phyloP scores from a whole-genome alignment of 768 basidiomycete genomes.

The Strobilomyces dryophilus region DNA sequence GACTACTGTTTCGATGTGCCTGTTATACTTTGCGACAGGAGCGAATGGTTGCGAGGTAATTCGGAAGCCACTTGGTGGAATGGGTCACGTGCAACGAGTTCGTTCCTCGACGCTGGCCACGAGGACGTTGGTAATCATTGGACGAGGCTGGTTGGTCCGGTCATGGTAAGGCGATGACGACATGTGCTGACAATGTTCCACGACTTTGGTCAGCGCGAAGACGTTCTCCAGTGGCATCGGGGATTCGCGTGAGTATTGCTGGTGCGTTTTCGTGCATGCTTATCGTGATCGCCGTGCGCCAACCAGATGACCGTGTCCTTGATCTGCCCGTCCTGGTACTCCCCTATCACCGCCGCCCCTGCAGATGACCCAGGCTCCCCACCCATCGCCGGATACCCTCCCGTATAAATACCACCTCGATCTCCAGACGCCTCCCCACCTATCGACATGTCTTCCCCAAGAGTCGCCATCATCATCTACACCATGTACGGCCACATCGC shows the following conservation, averaged over 20 bases:
- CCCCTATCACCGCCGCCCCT: neutral
- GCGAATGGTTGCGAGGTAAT: too few species aligned
- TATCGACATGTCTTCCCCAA: constrained; percentile 41
- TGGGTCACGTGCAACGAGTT: too few species aligned
- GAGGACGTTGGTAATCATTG: too few species aligned
- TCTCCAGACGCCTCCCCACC: neutral
- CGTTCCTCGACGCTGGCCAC: too few species aligned
- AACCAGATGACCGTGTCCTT: constrained; percentile 4
- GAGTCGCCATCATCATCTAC: constrained; percentile 71
- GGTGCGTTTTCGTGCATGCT: constrained; percentile 9
- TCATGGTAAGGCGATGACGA: too few species aligned
- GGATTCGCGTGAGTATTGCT: constrained; percentile 12
- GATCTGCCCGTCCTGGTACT: constrained; percentile 8
- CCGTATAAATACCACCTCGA: constrained; percentile 13
- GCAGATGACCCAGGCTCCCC: neutral
- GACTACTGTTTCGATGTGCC: too few species aligned
- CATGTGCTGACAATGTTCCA: too few species aligned
- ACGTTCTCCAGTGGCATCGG: neutral
- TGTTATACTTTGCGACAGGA: too few species aligned
- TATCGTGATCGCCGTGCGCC: neutral
- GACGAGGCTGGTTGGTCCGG: too few species aligned
- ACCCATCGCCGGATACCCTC: neutral
- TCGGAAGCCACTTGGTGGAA: too few species aligned
- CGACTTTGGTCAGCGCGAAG: neutral
- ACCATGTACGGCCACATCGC: constrained; percentile 70